Base-by-base conservation (phyloP, 306 rosid species). In the Coriaria nepalensis region DNA sequence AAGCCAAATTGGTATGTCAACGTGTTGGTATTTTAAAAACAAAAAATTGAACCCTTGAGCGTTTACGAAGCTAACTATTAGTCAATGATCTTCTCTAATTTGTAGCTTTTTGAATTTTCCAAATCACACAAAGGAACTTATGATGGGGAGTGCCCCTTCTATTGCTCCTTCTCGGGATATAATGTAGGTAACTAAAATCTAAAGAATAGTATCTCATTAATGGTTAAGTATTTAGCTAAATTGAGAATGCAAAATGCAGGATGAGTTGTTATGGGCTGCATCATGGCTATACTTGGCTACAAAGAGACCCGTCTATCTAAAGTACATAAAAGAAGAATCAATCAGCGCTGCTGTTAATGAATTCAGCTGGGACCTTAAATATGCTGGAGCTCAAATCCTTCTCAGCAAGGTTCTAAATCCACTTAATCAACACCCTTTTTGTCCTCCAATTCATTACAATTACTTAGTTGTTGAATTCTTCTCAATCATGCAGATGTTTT, bases 291-390 rank as follows among this genome's bases (percentile, higher is more conserved):
- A 73, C 65, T 6, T 42, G 6, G 94, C 95, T 15, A 79, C 95
- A 0, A 61, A 6, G 60, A 79, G 47, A 49, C 8, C 76, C 0
- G 1, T 53, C 41, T 85, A 81, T 40, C 7, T 84, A 45, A 53
- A 71, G 55, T 90, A 61, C 43, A 40, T 90, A 20, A 13, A 55
- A 54, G 92, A 84, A 54, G 92, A 90, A 34, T 4, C 78, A 47
- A 79, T 81, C 7, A 77, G 79, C 58, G 95, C 79, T 2, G 11
- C 6, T 29, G 97, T 90, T 3, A 40, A 75, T 5, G 97, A 85
- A 59, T 90, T 90, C 45, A 90, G 95, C 50, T 90, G 97, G 97
- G 97, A 90, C 46, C 95, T 90, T 37, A 90, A 90, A 63, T 90
- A 81, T 53, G 94, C 95, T 4, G 95, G 97, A 55, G 85, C 82